Percentiles rank a stretch among this genome's conserved stretches.
Conservation (phyloP, 1,284 basidiomycete species). For the Ustilago trichophora region DNA sequence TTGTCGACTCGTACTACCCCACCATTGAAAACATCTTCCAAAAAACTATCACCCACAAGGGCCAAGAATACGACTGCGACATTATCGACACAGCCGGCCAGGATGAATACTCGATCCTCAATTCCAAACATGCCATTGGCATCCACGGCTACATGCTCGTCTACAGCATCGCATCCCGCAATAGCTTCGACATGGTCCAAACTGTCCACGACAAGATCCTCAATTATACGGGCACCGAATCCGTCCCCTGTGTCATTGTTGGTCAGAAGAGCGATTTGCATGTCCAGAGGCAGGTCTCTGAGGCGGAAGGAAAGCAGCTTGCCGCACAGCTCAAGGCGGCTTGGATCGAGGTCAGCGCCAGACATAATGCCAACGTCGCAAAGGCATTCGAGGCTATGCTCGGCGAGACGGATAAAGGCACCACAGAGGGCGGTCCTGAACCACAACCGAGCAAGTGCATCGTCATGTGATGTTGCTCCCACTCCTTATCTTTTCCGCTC, state of each 20-base stretch:
- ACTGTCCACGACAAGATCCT: conserved; percentile 97
- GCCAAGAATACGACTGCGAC: conserved; percentile 89
- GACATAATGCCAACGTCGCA: conserved; percentile 64
- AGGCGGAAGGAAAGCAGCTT: conserved; percentile 63
- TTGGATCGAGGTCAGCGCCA: conserved; percentile 63
- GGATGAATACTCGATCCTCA: conserved; percentile 86
- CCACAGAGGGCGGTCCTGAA: conserved; percentile 54
- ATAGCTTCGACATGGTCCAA: conserved; percentile 95
- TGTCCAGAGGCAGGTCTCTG: conserved; percentile 71
- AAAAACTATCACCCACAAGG: conserved; percentile 84
- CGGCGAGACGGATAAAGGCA: conserved; percentile 60
- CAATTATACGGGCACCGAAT: conserved; percentile 87
- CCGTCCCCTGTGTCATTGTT: conserved; percentile 93
- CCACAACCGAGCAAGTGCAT: conserved; percentile 61
- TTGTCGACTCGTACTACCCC: conserved; percentile 86
- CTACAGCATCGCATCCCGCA: conserved; percentile 89
- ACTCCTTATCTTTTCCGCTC: not conserved
- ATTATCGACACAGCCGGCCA: conserved; percentile 98
- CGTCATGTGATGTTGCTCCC: conserved; percentile 46
- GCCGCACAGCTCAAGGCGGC: conserved; percentile 59
- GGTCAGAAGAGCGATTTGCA: conserved; percentile 91
- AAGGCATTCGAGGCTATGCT: conserved; percentile 65
- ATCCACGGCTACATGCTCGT: conserved; percentile 89
- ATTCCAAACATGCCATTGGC: conserved; percentile 81
- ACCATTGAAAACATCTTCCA: conserved; percentile 91